Base-by-base conservation (phyloP, 176 grass and related monocot species). In the Neostapfia colusana region DNA sequence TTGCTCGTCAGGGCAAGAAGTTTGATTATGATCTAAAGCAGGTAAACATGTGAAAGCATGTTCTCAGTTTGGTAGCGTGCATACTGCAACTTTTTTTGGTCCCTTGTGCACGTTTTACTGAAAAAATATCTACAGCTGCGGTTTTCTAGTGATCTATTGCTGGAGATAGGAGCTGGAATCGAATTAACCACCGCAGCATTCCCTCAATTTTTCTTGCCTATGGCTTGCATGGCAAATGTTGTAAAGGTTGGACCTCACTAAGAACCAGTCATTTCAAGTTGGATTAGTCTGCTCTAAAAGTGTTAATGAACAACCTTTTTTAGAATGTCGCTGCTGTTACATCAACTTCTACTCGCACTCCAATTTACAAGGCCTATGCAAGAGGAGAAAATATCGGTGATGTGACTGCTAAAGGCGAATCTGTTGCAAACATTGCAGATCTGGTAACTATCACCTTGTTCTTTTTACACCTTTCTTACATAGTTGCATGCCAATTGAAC, bases 21-120 rank as follows among this genome's bases (percentile, higher is more conserved):
- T 99, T 99, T 84, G 95, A 99, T 78, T 85, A 99, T 86, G 95
- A 99, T 83, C 69, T 99, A 72, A 99, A 99, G 84, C 95, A 99
- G 95, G 95, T 99, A 78, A 56, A 67, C 60, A 67, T 38, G 0
- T 31, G 35, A 37, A 56, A 72, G 10, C 49, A 72, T 65, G 50
- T 56, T 26, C 37, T 9, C 49, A 59, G 48, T 72, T 79, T 28
- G 53, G 4, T 23, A 44, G 42, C 41, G 18, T 42, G 24, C 34
- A 25, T 13, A 24, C 67, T 73, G 28, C 5, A 48, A 54, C 1
- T 31, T 60, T 73, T 79, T 18, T 48, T 60, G 40, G 70, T 70
- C 26, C 27, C 27, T 28, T 78, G 35, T 66, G 56, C 17, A 69
- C 1, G 63, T 21, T 34, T 18, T 14, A 21, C 49, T 73, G 82